Evolutionary conservation across 2,329 filamentous ascomycete genomes (phyloP), one percentile per base, ranked within the genome.

Genomic region (Lachnellula arida): DNA sequence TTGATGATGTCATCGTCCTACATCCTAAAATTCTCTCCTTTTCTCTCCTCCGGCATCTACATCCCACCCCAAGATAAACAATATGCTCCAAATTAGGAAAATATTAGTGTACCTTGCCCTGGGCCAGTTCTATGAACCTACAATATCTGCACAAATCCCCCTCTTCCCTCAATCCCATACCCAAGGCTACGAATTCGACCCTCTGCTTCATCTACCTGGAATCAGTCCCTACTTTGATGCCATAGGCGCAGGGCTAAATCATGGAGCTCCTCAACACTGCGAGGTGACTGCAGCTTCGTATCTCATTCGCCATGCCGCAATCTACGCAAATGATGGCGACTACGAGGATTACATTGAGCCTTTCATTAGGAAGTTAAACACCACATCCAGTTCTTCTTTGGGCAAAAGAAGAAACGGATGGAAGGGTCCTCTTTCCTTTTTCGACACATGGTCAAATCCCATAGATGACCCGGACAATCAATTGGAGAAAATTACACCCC

Each of bases 321-420:
- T 84, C 54, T 82, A 82, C 62, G 78, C 78, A 60, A 84, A 84
- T 59, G 80, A 83, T 63, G 80, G 77, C 56, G 81, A 84, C 63
- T 82, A 77, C 49, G 79, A 82, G 59, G 72, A 74, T 40, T 83
- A 82, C 61, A 79, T 84, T 22, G 75, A 80, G 63, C 79, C 81
- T 0, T 81, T 83, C 48, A 63, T 82, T 15, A 68, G 74, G 51
- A 88, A 88, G 70, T 70, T 86, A 44, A 71, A 75, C 55, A 86
- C 86, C 65, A 78, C 66, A n/a, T 55, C 46, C 35, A 9, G 22
- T 1, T 42, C 47, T 4, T 32, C 39, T 2, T 61, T 56, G 0
- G 49, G 57, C 8, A 63, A 60, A 50, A 59, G 46, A 39, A 54
- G 66, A 39, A 49, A 60, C 25, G 66, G 66, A 39, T 68, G 66